Evolutionary conservation across 129 eudicot genomes (phyloP).

Genomic region (Smallanthus sonchifolius): DNA sequence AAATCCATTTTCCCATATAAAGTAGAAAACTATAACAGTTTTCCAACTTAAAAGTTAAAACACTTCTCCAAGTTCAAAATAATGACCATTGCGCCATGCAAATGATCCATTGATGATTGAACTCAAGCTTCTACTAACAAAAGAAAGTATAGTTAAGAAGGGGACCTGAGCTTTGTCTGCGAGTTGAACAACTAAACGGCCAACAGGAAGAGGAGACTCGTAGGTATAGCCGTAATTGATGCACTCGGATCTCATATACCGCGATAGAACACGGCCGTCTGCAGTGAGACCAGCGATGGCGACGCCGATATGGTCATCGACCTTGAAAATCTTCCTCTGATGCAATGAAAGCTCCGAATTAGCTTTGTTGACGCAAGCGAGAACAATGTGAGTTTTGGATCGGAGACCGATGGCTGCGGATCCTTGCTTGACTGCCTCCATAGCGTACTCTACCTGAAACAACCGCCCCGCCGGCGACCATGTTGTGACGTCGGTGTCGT

Average conservation of each 20-base stretch:
- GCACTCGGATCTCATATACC: conserved; percentile 88
- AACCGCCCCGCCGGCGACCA: conserved; percentile 95
- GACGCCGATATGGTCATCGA: conserved; percentile 94
- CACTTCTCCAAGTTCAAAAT: background rate
- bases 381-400: conserved; percentile 90
- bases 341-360: conserved; percentile 92
- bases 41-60: background rate
- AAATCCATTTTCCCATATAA: background rate
- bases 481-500: conserved; percentile 81
- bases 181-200: conserved; percentile 92
- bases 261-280: conserved; percentile 91
- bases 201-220: conserved; percentile 86
- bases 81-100: background rate
- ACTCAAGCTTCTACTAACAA: background rate
- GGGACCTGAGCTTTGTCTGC: conserved; percentile 97
- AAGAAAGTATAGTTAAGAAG: background rate
- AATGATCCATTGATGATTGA: background rate
- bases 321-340: conserved; percentile 96
- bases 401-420: conserved; percentile 96
- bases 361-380: conserved; percentile 85
- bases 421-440: conserved; percentile 99
- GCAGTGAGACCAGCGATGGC: conserved; percentile 98
- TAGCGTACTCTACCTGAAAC: conserved; percentile 96
- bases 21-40: background rate
- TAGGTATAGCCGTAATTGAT: conserved; percentile 72